phyloP scores from a whole-genome alignment of 768 basidiomycete species.

The Leccinum broughii region DNA sequence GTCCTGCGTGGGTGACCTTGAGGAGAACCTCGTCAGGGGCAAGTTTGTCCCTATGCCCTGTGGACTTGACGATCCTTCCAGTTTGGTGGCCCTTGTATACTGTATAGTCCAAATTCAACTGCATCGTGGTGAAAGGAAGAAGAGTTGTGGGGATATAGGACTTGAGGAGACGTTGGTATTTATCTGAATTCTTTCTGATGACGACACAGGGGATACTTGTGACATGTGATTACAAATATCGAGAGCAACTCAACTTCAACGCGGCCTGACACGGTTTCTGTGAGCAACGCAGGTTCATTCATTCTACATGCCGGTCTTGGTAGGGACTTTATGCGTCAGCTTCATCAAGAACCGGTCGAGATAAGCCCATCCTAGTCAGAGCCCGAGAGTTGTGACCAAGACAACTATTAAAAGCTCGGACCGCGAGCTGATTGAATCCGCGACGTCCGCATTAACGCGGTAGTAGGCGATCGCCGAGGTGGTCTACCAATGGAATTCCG shows the following conservation, averaged over 20 bases:
- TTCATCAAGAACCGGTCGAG: neutral
- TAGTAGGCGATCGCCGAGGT: too few relatives aligned
- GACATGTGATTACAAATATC: neutral
- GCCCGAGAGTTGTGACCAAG: neutral
- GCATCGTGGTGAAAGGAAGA: slow-evolving; percentile 8
- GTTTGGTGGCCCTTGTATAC: slow-evolving; percentile 32
- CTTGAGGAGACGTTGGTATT: neutral
- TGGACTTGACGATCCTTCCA: slow-evolving; percentile 22
- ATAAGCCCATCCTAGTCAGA: neutral
- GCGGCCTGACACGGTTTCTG: neutral
- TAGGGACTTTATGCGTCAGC: neutral
- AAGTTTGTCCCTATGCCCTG: slow-evolving; percentile 17
- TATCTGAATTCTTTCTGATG: slow-evolving; percentile 5
- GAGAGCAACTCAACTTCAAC: too few relatives aligned
- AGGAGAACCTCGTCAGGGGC: slow-evolving; percentile 32
- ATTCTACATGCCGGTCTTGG: neutral
- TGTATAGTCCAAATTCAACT: slow-evolving; percentile 27
- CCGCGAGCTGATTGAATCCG: too few relatives aligned
- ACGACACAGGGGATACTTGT: slow-evolving; percentile 6
- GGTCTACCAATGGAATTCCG: too few relatives aligned
- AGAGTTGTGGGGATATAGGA: neutral
- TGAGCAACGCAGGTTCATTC: neutral
- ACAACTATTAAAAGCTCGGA: neutral
- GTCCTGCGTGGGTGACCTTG: slow-evolving; percentile 35
- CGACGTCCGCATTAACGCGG: too few relatives aligned